Evolutionary conservation across 768 basidiomycete genomes (phyloP).

Genomic region (Lentinula aciculospora): DNA sequence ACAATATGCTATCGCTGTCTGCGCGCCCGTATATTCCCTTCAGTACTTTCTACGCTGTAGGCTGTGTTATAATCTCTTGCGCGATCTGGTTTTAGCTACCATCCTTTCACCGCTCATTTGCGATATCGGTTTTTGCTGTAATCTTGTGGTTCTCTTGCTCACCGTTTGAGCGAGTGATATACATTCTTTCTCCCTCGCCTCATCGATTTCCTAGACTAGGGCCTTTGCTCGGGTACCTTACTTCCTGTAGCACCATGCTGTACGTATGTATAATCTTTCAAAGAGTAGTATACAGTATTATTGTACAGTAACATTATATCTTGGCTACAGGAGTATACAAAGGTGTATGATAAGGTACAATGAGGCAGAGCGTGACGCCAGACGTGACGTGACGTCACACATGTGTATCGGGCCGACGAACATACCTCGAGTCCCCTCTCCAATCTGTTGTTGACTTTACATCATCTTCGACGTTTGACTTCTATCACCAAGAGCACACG

Average conservation of each 20-base stretch:
- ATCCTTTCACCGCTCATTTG: background rate
- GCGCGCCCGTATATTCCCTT: background rate
- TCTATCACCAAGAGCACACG: background rate
- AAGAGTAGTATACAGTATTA: background rate
- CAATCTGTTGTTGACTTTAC: background rate
- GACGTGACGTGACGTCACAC: background rate
- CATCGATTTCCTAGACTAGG: background rate
- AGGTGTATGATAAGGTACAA: background rate
- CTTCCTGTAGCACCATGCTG: background rate
- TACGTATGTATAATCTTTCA: background rate
- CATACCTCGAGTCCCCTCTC: too few species aligned
- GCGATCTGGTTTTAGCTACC: background rate
- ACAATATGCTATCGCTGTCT: slow-evolving; percentile 1
- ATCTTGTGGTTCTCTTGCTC: background rate
- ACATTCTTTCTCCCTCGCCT: background rate
- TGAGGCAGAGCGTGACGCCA: background rate
- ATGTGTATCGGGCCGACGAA: background rate
- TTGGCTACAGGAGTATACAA: background rate
- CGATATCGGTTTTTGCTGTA: background rate
- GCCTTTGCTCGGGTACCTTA: background rate
- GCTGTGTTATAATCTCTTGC: background rate
- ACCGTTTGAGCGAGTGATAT: background rate
- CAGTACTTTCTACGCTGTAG: background rate
- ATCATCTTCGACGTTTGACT: background rate
- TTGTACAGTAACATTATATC: background rate